Conservation (phyloP, 1,284 basidiomycete species). For the Ustilago vetiveriae region DNA sequence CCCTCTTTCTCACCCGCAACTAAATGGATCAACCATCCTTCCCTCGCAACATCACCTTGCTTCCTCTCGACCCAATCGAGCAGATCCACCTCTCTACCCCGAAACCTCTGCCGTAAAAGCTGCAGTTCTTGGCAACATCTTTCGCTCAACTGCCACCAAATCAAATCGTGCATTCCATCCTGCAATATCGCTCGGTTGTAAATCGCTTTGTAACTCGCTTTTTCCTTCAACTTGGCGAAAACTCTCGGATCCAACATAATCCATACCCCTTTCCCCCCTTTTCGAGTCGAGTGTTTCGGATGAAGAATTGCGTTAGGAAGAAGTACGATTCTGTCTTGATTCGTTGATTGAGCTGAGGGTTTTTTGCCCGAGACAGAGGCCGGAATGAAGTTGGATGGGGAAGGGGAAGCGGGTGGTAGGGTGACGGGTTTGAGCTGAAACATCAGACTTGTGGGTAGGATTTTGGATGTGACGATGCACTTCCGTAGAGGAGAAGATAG, state of each 20-base stretch:
- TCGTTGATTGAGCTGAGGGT: too few species aligned
- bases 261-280: constrained; percentile 17
- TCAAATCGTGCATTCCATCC: constrained; percentile 3
- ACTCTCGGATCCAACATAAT: constrained; percentile 11
- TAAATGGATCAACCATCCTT: too few species aligned
- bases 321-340: constrained; percentile 5
- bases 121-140: constrained; percentile 18
- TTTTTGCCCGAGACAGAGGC: too few species aligned
- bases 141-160: constrained; percentile 22
- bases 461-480: constrained; percentile 32
- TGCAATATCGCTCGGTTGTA: constrained; percentile 10
- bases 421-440: constrained; percentile 28
- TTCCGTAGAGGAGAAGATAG: constrained; percentile 24
- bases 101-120: constrained; percentile 2
- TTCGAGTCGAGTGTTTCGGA: constrained; percentile 4
- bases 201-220: constrained; percentile 3
- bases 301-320: constrained; percentile 25
- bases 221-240: neutral
- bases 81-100: constrained; percentile 6
- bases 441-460: constrained; percentile 24
- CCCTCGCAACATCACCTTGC: too few species aligned
- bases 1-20: too few species aligned
- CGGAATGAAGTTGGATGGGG: too few species aligned
- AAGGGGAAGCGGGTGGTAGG: neutral
- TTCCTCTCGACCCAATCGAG: too few species aligned